Evolutionary conservation across 202 grass and related monocot genomes (phyloP).

Genomic region (Panicum virgatum): DNA sequence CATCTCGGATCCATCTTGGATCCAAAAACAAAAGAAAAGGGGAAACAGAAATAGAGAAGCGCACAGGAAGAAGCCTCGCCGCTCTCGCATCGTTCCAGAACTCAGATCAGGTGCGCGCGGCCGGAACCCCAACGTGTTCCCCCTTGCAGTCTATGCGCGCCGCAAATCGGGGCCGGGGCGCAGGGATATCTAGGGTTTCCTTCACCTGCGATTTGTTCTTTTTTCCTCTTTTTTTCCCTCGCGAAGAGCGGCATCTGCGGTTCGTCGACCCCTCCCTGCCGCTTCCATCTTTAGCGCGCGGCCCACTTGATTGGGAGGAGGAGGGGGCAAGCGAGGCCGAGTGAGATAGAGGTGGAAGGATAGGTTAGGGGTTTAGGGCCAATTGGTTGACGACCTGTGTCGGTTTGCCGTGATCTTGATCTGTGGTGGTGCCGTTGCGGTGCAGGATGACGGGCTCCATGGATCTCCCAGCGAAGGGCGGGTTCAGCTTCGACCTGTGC

Average conservation of each 20-base stretch:
- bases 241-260: background rate
- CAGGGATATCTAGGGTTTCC: constrained; percentile 7
- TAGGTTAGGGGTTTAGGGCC: background rate
- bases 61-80: background rate
- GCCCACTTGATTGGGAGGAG: background rate
- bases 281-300: background rate
- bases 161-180: background rate
- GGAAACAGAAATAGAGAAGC: background rate
- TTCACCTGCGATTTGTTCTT: background rate
- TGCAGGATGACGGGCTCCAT: constrained; percentile 65
- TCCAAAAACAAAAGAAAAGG: background rate
- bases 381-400: background rate
- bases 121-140: background rate
- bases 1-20: background rate
- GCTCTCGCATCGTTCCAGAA: background rate
- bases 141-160: background rate
- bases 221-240: background rate
- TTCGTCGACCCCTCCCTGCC: background rate
- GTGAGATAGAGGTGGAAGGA: background rate
- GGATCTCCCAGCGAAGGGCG: constrained; percentile 80
- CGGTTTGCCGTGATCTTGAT: constrained; percentile 6
- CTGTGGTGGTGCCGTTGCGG: constrained; percentile 28
- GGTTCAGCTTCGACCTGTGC: constrained; percentile 86
- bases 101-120: background rate
- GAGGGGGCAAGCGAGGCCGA: background rate